These are phyloP conservation scores for Solanum aculeatissimum DNA, from an alignment of 305 asterid genomes.

Conservation along the genomic window DNA sequence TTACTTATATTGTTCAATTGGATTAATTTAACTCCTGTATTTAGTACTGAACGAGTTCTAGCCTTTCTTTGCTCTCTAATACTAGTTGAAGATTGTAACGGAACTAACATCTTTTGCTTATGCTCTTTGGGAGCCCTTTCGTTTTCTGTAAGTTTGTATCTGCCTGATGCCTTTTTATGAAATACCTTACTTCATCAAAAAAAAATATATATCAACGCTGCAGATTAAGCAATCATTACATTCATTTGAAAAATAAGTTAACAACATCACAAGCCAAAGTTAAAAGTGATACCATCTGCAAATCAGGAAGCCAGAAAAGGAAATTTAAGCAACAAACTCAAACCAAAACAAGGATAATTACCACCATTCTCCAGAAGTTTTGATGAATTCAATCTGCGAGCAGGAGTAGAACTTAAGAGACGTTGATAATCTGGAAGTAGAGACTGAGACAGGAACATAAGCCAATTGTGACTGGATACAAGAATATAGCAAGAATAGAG, in stretches of 20 bases:
- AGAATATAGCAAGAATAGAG: conserved; percentile 3
- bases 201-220: background rate
- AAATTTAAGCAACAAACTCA: background rate
- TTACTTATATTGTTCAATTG: too few relatives aligned
- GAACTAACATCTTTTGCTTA: too few relatives aligned
- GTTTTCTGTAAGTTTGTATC: too few relatives aligned
- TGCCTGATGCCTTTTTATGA: too few relatives aligned
- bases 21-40: too few relatives aligned
- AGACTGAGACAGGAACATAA: conserved; percentile 52
- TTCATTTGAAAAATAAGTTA: background rate
- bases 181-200: too few relatives aligned
- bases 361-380: conserved; percentile 96
- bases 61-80: too few relatives aligned
- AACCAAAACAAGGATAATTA: conserved; percentile 7
- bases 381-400: conserved; percentile 96
- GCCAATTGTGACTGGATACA: conserved; percentile 18
- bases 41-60: too few relatives aligned
- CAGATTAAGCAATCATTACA: background rate
- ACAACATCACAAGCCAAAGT: background rate
- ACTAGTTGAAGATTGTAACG: too few relatives aligned
- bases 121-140: too few relatives aligned
- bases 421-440: conserved; percentile 98
- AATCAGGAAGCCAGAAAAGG: background rate
- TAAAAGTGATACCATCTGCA: background rate
- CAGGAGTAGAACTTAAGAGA: conserved; percentile 83